Evolutionary conservation across 768 basidiomycete species (phyloP).

Genomic region (Phylloporus scabripes): DNA sequence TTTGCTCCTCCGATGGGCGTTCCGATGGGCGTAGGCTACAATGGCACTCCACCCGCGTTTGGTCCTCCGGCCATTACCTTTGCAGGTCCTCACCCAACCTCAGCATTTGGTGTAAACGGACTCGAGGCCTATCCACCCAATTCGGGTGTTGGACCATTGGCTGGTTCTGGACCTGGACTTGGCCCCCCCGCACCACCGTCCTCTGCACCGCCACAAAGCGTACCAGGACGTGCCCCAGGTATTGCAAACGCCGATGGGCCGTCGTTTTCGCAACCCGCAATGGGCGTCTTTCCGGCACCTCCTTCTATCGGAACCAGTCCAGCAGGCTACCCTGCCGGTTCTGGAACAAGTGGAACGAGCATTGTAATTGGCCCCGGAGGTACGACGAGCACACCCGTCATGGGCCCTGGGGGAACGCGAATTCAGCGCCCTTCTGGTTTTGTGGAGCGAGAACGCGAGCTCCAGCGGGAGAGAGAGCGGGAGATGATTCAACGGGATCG

Average conservation of each 20-base stretch:
- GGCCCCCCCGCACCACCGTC: constrained; percentile 4
- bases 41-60: constrained; percentile 11
- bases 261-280: constrained; percentile 22
- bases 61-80: constrained; percentile 15
- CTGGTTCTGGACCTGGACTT: constrained; percentile 8
- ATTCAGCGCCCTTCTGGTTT: constrained; percentile 21
- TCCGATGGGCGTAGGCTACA: constrained; percentile 19
- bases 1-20: constrained; percentile 21
- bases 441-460: constrained; percentile 31
- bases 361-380: constrained; percentile 26
- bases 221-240: constrained; percentile 10
- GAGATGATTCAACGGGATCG: constrained; percentile 28
- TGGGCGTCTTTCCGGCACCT: constrained; percentile 26
- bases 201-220: constrained; percentile 10
- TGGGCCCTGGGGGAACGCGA: constrained; percentile 18
- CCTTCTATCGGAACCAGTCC: constrained; percentile 17
- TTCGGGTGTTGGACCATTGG: constrained; percentile 2
- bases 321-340: constrained; percentile 18
- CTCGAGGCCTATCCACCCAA: constrained; percentile 17
- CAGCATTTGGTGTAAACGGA: constrained; percentile 22
- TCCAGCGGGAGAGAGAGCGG: constrained; percentile 22
- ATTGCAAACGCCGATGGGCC: constrained; percentile 12
- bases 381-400: constrained; percentile 11
- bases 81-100: constrained; percentile 9
- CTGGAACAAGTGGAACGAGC: constrained; percentile 16